Base-by-base conservation (phyloP, 768 basidiomycete species). In the Pulveroboletus sp. region DNA sequence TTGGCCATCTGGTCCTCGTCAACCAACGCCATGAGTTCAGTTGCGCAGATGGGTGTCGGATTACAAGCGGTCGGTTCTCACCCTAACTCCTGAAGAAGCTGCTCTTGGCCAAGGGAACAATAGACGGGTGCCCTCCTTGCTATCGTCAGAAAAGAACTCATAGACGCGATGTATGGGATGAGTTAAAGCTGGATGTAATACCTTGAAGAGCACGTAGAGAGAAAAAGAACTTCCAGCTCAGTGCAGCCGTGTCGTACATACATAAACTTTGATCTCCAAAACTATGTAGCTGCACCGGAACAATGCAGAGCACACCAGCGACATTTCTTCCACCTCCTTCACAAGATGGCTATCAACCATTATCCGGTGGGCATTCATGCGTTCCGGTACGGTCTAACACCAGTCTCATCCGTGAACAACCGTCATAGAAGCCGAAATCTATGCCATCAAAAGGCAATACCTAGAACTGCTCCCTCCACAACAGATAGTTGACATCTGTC, bases 401-500 rank as follows among this genome's bases (percentile, higher is more conserved):
- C 37, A 27, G 51, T 56, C 58, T 57, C 31, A 51, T 49, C 38
- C 47, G 48, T 38, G 48, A 73, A 69, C 55, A 54, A 54, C 40
- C 39, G 44, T 59, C 49, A 49, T 48, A 68, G 79, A 82, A 32
- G 62, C 60, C 30, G 73, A 73, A 56, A 64, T 64, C 62, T 76
- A 82, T 64, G 74, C 81, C 44, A 79, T 84, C 69, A 89, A 88
- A 65, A 78, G 80, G 56, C 77, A 79, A 54, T 91, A 90, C 70
- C 73, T 91, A 38, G 73, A 76, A 21, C 74, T 87, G 18, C 74
- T 91, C 8, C 76, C 82, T 21, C 79, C 76, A 18, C 75, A 78
- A 39, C 85, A 89, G 69, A 76, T 90, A 61, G 86, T 90, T 62
- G 88, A 89, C 57, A 81, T 90, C 59, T 89, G 85, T 63, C 73